Evolutionary conservation across 2,329 filamentous ascomycete species (phyloP), one percentile per base, ranked within the genome.

Genomic region (Sporothrix euskadiensis): DNA sequence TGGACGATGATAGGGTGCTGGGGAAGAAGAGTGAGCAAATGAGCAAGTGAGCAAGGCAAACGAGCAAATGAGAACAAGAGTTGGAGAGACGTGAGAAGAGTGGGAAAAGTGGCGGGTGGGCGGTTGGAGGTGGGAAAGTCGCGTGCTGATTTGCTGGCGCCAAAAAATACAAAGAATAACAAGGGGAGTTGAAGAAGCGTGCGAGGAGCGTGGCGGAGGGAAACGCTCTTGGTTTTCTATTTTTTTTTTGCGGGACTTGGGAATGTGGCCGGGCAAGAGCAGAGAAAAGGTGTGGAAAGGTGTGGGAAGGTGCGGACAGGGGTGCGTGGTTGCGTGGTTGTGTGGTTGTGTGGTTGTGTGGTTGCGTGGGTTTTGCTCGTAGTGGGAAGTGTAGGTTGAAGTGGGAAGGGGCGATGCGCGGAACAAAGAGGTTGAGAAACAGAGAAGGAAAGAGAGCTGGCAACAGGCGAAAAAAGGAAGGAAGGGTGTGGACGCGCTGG

Each of bases 1-100:
- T 79, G 79, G 82, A 83, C 81, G 80, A 80, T 87, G 85, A 88
- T 87, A 88, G 86, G 86, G 83, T 79, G 84, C 78, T 77, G 9
- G 39, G n/a, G 19, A 39, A 8, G 10, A 12, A 19, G n/a, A 22
- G 26, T 65, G 59, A 26, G 59, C 61, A 30, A 66, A 66, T 66
- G 71, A 77, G 78, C 77, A 77, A 77, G 26, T 26, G 26, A 26
- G 26, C 26, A 26, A 26, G 26, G 26, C 26, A 26, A 26, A 79
- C 76, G 79, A 47, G 66, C 59, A 71, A 35, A 26, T 26, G 52
- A 49, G 32, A 44, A 30, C 22, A 26, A 59, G 56, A 49, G 14
- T 19, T 49, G 12, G 47, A 56, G 19, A 59, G 56, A 44, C 30
- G 14, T 56, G 66, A 47, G 30, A 72, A 68, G 57, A 44, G 32